Evolutionary conservation across 83 land plant genomes (phyloP).

Genomic region (Picea abies): DNA sequence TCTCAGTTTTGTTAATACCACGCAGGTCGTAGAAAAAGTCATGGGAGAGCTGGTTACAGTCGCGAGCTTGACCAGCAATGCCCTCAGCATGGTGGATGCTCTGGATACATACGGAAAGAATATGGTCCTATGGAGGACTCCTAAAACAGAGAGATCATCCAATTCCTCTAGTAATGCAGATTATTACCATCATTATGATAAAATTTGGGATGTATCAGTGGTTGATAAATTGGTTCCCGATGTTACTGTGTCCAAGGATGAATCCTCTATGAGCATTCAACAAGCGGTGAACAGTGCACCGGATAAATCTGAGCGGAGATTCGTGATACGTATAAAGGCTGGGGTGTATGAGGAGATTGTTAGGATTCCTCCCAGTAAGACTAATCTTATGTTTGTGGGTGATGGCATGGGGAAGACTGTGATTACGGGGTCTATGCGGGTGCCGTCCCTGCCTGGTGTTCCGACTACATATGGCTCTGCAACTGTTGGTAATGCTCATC

Average conservation of each 20-base stretch:
- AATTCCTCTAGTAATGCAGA: not conserved
- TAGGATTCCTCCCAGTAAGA: too few species aligned
- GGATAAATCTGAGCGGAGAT: slow-evolving; percentile 8
- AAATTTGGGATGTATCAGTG: slow-evolving; percentile 7
- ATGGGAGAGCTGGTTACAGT: not conserved
- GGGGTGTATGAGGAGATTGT: too few species aligned
- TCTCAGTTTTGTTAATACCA: slow-evolving; percentile 49
- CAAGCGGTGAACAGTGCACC: slow-evolving; percentile 47
- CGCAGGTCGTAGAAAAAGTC: slow-evolving; percentile 19
- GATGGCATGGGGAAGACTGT: too few species aligned
- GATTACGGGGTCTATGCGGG: too few species aligned
- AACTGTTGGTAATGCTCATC: too few species aligned
- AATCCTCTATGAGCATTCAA: slow-evolving; percentile 35
- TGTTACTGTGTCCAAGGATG: slow-evolving; percentile 47
- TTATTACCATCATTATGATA: not conserved
- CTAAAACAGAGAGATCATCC: slow-evolving; percentile 7
- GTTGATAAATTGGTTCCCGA: slow-evolving; percentile 23
- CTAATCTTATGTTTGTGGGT: too few species aligned
- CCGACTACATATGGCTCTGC: too few species aligned
- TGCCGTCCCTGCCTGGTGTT: too few species aligned
- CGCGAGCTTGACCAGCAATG: slow-evolving; percentile 19
- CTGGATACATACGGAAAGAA: slow-evolving; percentile 5
- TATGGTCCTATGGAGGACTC: slow-evolving; percentile 16
- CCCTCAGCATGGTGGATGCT: slow-evolving; percentile 24
- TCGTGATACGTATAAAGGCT: too few species aligned